A percentile compares a stretch with the other conserved stretches of the same genome.
phyloP scores from a whole-genome alignment of 1,284 basidiomycete species.

The Sanghuangporus weigelae region DNA sequence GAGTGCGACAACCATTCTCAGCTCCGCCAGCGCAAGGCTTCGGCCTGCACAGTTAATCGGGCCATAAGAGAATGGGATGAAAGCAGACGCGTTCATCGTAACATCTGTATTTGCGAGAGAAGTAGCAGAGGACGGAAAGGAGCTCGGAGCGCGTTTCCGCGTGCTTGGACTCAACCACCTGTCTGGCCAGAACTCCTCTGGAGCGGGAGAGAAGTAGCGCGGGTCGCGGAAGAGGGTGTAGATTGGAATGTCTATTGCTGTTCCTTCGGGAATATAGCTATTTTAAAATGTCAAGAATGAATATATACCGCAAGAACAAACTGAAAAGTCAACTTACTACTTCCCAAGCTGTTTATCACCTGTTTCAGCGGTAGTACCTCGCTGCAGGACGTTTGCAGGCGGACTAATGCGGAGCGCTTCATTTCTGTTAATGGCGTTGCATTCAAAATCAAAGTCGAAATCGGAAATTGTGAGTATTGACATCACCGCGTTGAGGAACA shows the following conservation, averaged over 20 bases:
- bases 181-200: constrained; percentile 37
- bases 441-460: no score
- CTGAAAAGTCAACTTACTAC: not conserved
- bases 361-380: constrained; percentile 8
- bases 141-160: not conserved
- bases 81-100: constrained; percentile 33
- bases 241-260: constrained; percentile 39
- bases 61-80: constrained; percentile 30
- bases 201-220: constrained; percentile 34
- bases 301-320: not conserved
- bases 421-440: not conserved
- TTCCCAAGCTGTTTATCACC: constrained; percentile 5
- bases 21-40: constrained; percentile 28
- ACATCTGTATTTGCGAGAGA: not conserved
- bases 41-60: constrained; percentile 33
- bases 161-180: constrained; percentile 31
- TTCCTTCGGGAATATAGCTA: constrained; percentile 47
- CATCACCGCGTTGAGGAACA: constrained; percentile 30
- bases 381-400: constrained; percentile 7
- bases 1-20: constrained; percentile 26
- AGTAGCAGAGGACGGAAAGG: not conserved
- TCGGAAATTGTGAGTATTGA: no score
- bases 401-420: constrained; percentile 13
- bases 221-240: constrained; percentile 42
- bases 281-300: not conserved